Base-by-base conservation (phyloP, 106 monocot species). In the Dioscorea zingiberensis region DNA sequence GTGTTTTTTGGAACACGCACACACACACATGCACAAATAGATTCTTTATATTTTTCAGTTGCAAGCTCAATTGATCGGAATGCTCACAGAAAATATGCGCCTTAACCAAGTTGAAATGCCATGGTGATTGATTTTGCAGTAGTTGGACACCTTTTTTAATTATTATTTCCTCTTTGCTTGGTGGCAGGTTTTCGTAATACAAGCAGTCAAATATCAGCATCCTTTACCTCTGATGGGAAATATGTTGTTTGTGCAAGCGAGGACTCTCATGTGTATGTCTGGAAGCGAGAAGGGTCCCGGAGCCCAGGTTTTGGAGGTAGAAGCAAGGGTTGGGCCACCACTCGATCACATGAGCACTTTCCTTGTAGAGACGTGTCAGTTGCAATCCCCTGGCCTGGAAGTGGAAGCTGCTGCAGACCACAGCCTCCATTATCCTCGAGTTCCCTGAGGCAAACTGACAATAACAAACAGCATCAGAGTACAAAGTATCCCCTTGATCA, bases 201-300 rank as follows among this genome's bases (percentile, higher is more conserved):
- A 17, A 92, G 85, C 84, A 97, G 92, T 59, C 97, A 97, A 59
- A 92, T 97, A 73, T 85, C 88, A 6, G 97, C 97, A 38, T 88
- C 88, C 0, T 97, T 72, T 57, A 82, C 84, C 3, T 59, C 76
- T 12, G 92, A 92, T 26, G 88, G 92, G 2, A 82, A 73, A 23
- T 92, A 88, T 28, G 82, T 89, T 0, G 77, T 97, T 15, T 86
- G 88, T 7, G 92, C 97, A 0, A 97, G 97, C 56, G 97, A 97
- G 79, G 97, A 97, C 72, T 97, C 97, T 4, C 73, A 92, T 17
- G 97, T 97, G 12, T 97, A 92, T 68, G 32, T 97, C 23, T 97
- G 97, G 97, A 92, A 86, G 66, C 67, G 83, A 56, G 84, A 81
- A 15, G 62, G 61, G 15, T 2, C 61, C 0, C 72, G 72, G 45